Conservation (phyloP, 306 rosid species). For the Malus sieversii region DNA sequence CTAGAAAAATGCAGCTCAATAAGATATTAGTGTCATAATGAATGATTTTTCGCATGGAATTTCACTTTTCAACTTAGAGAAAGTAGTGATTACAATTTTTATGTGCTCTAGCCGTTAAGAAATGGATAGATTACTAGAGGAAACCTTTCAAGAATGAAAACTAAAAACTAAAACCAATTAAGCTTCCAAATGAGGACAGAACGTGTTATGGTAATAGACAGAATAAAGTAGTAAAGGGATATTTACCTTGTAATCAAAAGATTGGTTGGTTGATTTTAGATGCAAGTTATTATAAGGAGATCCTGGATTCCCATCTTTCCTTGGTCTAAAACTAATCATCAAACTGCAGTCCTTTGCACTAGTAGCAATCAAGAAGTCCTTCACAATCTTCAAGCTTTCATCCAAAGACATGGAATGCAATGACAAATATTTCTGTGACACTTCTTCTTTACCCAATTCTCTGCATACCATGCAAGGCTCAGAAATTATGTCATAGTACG, state of each 20-base stretch:
- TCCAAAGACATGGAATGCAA: slow-evolving; percentile 74
- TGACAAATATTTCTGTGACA: slow-evolving; percentile 31
- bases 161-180: background rate
- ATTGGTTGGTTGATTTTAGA: slow-evolving; percentile 59
- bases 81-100: background rate
- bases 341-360: slow-evolving; percentile 93
- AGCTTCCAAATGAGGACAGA: background rate
- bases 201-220: background rate
- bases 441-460: slow-evolving; percentile 44
- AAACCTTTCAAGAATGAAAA: background rate
- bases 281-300: slow-evolving; percentile 35
- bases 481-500: slow-evolving; percentile 60
- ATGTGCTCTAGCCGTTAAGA: background rate
- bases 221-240: slow-evolving; percentile 3
- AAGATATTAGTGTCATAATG: slow-evolving; percentile 16
- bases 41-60: background rate
- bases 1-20: slow-evolving; percentile 35
- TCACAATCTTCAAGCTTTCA: slow-evolving; percentile 69
- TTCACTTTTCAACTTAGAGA: background rate
- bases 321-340: slow-evolving; percentile 71
- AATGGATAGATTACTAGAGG: background rate
- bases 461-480: slow-evolving; percentile 67
- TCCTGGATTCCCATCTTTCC: slow-evolving; percentile 34
- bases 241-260: slow-evolving; percentile 72
- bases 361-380: slow-evolving; percentile 73